Percentiles rank a stretch among this genome's conserved stretches.
These are phyloP conservation scores for Venturia carpophila DNA, from an alignment of 2,329 filamentous ascomycete species.

Conservation along the genomic window DNA sequence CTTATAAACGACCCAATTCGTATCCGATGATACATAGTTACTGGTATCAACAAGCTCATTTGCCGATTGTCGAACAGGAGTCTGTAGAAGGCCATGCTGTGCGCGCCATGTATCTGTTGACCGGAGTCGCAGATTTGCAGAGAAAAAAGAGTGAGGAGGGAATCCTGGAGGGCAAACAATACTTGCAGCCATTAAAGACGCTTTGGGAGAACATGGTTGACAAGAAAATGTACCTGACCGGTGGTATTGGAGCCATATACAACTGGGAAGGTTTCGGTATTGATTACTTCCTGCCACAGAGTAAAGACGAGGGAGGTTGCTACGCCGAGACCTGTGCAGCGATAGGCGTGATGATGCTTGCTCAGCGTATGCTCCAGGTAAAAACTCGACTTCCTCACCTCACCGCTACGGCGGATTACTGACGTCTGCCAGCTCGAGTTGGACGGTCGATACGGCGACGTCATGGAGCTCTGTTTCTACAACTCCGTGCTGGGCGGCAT, in stretches of 20 bases:
- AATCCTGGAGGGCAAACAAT: constrained; percentile 25
- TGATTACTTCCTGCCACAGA: constrained; percentile 52
- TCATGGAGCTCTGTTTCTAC: constrained; percentile 55
- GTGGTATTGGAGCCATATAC: constrained; percentile 50
- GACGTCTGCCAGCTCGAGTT: constrained; percentile 37
- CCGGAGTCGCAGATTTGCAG: constrained; percentile 49
- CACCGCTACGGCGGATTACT: constrained; percentile 17
- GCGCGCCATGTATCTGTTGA: constrained; percentile 53
- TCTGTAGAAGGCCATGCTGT: constrained; percentile 54
- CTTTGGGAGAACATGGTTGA: constrained; percentile 55
- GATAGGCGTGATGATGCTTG: constrained; percentile 54
- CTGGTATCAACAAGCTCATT: constrained; percentile 51
- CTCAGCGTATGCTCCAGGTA: constrained; percentile 47
- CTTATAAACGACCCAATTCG: constrained; percentile 40
- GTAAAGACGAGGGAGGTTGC: constrained; percentile 53
- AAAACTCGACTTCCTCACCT: constrained; percentile 15
- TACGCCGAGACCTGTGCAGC: constrained; percentile 56
- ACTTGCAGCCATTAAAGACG: constrained; percentile 36
- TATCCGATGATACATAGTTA: constrained; percentile 38
- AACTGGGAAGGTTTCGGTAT: constrained; percentile 55
- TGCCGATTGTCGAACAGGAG: constrained; percentile 46
- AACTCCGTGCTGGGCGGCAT: constrained; percentile 53
- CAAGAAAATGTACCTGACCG: constrained; percentile 56
- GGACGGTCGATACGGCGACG: constrained; percentile 46
- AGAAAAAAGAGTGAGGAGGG: constrained; percentile 30